Conservation (phyloP, 139 green algal genomes). For the Bryopsis sp. region DNA sequence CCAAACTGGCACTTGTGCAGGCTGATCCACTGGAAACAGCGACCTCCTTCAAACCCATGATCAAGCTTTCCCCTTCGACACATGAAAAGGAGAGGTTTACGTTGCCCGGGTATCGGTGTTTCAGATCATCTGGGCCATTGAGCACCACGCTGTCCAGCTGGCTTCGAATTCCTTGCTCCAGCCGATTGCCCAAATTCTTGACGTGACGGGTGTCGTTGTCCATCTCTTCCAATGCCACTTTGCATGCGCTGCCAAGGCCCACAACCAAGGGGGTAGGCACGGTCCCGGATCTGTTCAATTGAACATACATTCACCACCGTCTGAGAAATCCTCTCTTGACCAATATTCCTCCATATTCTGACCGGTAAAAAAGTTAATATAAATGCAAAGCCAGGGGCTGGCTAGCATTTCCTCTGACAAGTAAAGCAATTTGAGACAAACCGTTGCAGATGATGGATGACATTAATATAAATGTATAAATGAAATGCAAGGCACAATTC, state of each 20-base stretch:
- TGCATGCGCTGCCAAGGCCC: conserved; percentile 79
- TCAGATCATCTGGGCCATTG: conserved; percentile 62
- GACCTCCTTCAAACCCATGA: conserved; percentile 94
- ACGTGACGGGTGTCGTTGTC: conserved; percentile 5
- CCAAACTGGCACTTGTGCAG: conserved; percentile 89
- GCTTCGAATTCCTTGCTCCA: conserved; percentile 71
- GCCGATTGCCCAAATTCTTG: conserved; percentile 27
- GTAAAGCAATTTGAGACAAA: no score
- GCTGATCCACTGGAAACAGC: conserved; percentile 81
- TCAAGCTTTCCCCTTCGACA: conserved; percentile 91
- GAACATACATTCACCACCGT: no score
- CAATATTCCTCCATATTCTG: no score
- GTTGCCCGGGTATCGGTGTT: conserved; percentile 78
- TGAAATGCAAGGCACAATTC: no score
- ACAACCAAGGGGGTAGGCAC: conserved; percentile 82
- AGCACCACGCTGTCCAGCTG: conserved; percentile 67
- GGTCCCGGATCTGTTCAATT: conserved; percentile 50
- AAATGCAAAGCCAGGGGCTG: no score
- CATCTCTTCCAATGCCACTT: conserved; percentile 49
- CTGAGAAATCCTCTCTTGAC: no score
- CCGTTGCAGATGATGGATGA: no score
- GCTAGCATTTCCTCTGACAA: no score
- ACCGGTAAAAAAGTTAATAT: no score
- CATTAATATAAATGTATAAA: no score
- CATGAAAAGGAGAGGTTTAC: conserved; percentile 96